Evolutionary conservation across 768 basidiomycete species (phyloP).

Genomic region (Suillus subalutaceus): DNA sequence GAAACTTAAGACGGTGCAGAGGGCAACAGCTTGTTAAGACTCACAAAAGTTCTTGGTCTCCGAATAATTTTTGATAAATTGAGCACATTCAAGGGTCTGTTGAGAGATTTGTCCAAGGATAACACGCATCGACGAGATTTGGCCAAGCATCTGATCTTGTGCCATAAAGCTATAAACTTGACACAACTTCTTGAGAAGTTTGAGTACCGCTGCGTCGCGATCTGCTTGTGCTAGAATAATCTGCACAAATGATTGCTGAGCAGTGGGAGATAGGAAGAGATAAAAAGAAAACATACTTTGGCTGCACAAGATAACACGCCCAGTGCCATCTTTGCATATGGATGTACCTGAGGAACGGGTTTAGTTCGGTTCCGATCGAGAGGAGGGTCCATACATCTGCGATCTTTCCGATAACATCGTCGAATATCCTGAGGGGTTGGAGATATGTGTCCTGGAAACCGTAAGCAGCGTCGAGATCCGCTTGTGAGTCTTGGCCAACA

Average conservation of each 20-base stretch:
- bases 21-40: neutral
- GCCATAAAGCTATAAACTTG: constrained; percentile 8
- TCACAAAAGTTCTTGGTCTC: constrained; percentile 11
- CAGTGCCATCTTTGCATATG: constrained; percentile 11
- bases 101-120: constrained; percentile 7
- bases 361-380: neutral
- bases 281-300: neutral
- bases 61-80: constrained; percentile 13
- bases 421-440: constrained; percentile 6
- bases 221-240: constrained; percentile 6
- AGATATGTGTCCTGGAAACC: neutral
- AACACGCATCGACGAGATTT: neutral
- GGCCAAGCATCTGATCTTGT: neutral
- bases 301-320: neutral
- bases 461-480: neutral
- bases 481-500: neutral
- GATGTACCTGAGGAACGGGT: constrained; percentile 4
- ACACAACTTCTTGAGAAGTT: constrained; percentile 7
- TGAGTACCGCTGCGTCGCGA: neutral
- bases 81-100: constrained; percentile 5
- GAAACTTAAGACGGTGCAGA: neutral
- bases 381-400: neutral
- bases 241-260: neutral
- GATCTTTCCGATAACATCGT: neutral
- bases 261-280: neutral